phyloP scores from a whole-genome alignment of 768 basidiomycete genomes.

The Rhizopogon rudus region DNA sequence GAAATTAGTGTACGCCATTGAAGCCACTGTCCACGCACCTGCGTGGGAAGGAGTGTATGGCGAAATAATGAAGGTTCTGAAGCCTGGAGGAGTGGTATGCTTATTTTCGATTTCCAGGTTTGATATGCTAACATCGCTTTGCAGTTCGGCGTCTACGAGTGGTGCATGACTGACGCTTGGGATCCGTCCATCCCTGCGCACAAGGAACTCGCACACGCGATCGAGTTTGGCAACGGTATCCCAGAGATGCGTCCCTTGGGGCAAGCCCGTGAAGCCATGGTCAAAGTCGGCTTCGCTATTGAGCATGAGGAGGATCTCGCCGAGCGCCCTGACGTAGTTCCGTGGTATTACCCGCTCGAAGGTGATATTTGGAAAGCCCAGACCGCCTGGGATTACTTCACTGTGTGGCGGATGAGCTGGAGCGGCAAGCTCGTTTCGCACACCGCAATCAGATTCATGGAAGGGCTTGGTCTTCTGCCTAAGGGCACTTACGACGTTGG shows the following conservation, averaged over 20 bases:
- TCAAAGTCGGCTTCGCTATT: constrained; percentile 80
- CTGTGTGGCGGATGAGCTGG: constrained; percentile 87
- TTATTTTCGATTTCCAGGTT: background rate
- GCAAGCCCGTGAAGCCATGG: constrained; percentile 69
- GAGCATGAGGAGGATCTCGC: constrained; percentile 94
- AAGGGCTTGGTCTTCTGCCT: constrained; percentile 75
- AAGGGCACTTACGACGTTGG: constrained; percentile 92
- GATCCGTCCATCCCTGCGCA: constrained; percentile 81
- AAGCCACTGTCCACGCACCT: constrained; percentile 96
- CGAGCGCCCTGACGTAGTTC: constrained; percentile 66
- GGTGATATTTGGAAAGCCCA: constrained; percentile 92
- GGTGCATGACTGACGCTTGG: constrained; percentile 97
- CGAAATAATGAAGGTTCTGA: constrained; percentile 88
- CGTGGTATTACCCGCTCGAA: constrained; percentile 97
- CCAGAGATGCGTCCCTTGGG: constrained; percentile 89
- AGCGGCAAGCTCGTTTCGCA: constrained; percentile 83
- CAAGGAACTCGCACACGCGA: constrained; percentile 85
- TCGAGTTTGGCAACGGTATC: constrained; percentile 95
- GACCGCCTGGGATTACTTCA: constrained; percentile 87
- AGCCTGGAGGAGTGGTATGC: constrained; percentile 91
- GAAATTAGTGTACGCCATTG: constrained; percentile 83
- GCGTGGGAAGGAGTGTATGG: constrained; percentile 94
- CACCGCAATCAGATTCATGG: constrained; percentile 69
- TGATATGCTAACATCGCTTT: background rate
- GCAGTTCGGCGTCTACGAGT: constrained; percentile 97